Conservation (phyloP, 495 filamentous ascomycete species). For the Talaromyces adpressus region DNA sequence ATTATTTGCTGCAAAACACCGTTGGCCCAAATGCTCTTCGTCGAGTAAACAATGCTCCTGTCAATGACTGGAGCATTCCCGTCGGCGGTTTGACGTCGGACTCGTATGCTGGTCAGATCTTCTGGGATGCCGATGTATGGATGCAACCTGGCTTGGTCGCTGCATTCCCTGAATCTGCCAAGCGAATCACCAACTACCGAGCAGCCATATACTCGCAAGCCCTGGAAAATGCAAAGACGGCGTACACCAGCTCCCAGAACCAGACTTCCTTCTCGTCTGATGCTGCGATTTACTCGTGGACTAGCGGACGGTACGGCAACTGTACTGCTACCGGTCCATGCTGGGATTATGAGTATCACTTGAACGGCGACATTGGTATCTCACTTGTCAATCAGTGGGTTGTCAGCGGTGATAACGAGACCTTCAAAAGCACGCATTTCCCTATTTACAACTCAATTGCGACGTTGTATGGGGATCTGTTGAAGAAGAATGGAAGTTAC, state of each 20-base stretch:
- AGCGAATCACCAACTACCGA: slow-evolving; percentile 54
- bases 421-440: slow-evolving; percentile 45
- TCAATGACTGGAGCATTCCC: slow-evolving; percentile 51
- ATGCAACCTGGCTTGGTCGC: slow-evolving; percentile 59
- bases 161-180: slow-evolving; percentile 48
- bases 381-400: slow-evolving; percentile 54
- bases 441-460: slow-evolving; percentile 55
- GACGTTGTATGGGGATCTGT: slow-evolving; percentile 46
- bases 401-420: slow-evolving; percentile 49
- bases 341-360: slow-evolving; percentile 52
- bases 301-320: slow-evolving; percentile 56
- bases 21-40: slow-evolving; percentile 46
- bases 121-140: slow-evolving; percentile 64
- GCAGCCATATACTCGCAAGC: slow-evolving; percentile 46
- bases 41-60: slow-evolving; percentile 25
- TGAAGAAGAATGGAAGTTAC: slow-evolving; percentile 46
- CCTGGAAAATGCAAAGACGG: slow-evolving; percentile 39
- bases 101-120: slow-evolving; percentile 54
- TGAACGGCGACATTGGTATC: slow-evolving; percentile 69
- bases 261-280: slow-evolving; percentile 40
- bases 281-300: slow-evolving; percentile 58
- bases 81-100: slow-evolving; percentile 57
- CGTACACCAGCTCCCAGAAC: slow-evolving; percentile 43
- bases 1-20: slow-evolving; percentile 65
- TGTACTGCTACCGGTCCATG: slow-evolving; percentile 61